These are phyloP conservation scores for Phytophthora macrochlamydospora DNA, from an alignment of 352 stramenopile genomes.

Conservation along the genomic window DNA sequence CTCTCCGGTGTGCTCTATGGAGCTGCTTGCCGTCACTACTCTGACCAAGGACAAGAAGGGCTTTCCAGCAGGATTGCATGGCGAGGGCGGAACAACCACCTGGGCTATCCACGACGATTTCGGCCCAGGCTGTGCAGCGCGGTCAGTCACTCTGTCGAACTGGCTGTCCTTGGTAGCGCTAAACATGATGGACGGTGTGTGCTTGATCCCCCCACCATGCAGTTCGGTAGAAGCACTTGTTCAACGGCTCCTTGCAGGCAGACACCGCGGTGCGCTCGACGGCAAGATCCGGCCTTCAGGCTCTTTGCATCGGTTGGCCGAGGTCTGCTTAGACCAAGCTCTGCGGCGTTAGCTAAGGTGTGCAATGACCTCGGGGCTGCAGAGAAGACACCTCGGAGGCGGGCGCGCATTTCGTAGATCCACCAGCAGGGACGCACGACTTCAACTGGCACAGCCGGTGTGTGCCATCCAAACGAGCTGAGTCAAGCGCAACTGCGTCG, in stretches of 20 bases:
- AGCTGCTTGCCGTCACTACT: neutral
- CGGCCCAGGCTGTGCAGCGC: constrained; percentile 7
- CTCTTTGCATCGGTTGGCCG: constrained; percentile 1
- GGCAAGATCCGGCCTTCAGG: too few species aligned
- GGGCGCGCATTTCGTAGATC: constrained; percentile 8
- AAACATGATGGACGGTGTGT: neutral
- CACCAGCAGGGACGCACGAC: constrained; percentile 6
- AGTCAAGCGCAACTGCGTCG: neutral
- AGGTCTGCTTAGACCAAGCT: constrained; percentile 11
- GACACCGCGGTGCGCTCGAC: too few species aligned
- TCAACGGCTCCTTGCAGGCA: constrained; percentile 4
- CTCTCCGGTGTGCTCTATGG: constrained; percentile 26
- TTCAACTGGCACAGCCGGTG: constrained; percentile 16
- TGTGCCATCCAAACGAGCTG: constrained; percentile 1
- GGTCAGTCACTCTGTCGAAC: neutral
- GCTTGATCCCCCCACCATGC: neutral
- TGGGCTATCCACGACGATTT: constrained; percentile 14
- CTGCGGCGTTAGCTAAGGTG: constrained; percentile 26
- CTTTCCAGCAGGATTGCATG: constrained; percentile 34
- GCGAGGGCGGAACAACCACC: constrained; percentile 24
- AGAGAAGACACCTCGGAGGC: constrained; percentile 20
- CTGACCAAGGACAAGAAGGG: constrained; percentile 2
- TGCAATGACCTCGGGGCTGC: constrained; percentile 20
- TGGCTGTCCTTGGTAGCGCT: constrained; percentile 4
- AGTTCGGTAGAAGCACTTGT: constrained; percentile 14